Conservation (phyloP, 768 basidiomycete species). For the Royoungia palumana region DNA sequence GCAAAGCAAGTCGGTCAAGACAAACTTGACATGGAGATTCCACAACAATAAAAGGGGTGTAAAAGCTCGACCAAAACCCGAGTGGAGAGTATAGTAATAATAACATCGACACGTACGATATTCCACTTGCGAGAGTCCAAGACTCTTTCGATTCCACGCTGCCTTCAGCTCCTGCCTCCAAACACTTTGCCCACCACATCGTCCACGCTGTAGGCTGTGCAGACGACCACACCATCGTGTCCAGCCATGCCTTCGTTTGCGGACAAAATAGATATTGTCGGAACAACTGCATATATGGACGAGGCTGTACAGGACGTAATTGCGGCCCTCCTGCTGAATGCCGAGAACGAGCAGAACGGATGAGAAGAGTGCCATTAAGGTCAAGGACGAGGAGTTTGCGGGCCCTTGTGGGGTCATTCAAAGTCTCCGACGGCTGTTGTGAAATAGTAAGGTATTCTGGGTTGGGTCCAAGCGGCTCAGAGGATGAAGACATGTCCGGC, state of each 20-base stretch:
- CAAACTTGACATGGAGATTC: not conserved
- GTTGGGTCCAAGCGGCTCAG: conserved; percentile 26
- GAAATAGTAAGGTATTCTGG: conserved; percentile 36
- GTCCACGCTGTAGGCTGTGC: conserved; percentile 77
- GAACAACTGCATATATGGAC: conserved; percentile 67
- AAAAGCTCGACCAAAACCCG: not conserved
- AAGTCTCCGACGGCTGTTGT: conserved; percentile 22
- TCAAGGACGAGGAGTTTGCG: conserved; percentile 75
- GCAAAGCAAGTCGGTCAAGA: conserved; percentile 1
- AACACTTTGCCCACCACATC: conserved; percentile 73
- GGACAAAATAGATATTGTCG: conserved; percentile 60
- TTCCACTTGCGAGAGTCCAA: conserved; percentile 57
- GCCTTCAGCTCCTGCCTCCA: conserved; percentile 48
- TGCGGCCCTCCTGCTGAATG: conserved; percentile 6
- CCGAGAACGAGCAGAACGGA: conserved; percentile 42
- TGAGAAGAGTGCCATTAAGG: conserved; percentile 62
- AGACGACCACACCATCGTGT: conserved; percentile 87
- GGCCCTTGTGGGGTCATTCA: conserved; percentile 24
- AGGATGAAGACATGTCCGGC: not conserved
- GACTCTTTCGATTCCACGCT: conserved; percentile 77
- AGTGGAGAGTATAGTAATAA: not conserved
- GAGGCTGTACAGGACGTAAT: conserved; percentile 46
- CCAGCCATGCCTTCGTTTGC: conserved; percentile 61
- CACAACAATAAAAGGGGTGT: conserved; percentile 13
- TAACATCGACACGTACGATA: conserved; percentile 58